Percentiles rank a stretch among this genome's conserved stretches.
phyloP scores from a whole-genome alignment of 306 rosid genomes.

The Vigna reflexopilosa region DNA sequence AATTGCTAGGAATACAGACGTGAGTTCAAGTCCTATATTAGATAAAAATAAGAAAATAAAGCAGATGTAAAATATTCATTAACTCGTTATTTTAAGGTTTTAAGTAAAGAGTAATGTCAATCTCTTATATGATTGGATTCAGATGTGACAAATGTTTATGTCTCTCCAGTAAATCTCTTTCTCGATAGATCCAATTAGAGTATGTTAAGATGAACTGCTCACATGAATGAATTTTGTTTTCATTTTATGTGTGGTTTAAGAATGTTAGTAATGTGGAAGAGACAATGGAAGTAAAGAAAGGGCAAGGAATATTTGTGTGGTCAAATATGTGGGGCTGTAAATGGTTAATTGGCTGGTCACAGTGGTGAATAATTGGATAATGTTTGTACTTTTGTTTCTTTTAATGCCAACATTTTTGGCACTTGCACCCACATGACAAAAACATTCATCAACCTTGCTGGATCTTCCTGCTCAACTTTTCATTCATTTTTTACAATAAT shows the following conservation, averaged over 20 bases:
- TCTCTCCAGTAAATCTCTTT: no score
- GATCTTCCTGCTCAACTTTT: constrained; percentile 19
- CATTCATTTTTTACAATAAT: constrained; percentile 21
- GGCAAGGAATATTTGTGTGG: constrained; percentile 38
- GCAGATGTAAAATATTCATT: no score
- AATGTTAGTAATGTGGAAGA: constrained; percentile 3
- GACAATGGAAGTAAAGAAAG: background rate
- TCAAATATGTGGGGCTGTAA: constrained; percentile 51
- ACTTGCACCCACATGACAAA: constrained; percentile 33
- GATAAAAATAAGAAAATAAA: no score
- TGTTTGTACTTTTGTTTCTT: constrained; percentile 56
- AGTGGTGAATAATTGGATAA: constrained; percentile 40
- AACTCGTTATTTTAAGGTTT: no score
- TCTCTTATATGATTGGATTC: no score
- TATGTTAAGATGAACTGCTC: no score
- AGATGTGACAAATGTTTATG: no score
- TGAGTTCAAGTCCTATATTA: no score
- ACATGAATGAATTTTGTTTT: no score
- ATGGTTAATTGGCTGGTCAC: constrained; percentile 31
- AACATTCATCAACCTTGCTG: background rate
- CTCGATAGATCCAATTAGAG: no score
- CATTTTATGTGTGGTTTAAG: background rate
- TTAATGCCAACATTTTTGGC: constrained; percentile 42
- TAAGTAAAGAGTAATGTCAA: no score
- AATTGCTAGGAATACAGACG: no score